Conservation (phyloP, 306 rosid genomes). For the Ormosia semicastrata region DNA sequence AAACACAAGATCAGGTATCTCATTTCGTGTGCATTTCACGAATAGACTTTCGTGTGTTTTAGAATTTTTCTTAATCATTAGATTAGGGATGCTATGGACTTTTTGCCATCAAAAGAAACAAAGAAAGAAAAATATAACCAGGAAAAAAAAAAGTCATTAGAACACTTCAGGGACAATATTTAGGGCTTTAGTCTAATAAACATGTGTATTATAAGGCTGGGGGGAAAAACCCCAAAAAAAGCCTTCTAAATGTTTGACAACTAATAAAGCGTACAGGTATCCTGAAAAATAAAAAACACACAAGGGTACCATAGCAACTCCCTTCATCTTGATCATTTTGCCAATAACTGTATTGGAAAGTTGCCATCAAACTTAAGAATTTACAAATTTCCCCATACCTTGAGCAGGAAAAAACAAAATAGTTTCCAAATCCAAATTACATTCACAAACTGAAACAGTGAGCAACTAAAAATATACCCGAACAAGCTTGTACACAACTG, state of each 20-base stretch:
- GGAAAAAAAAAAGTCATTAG: neutral
- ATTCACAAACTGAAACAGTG: constrained; percentile 9
- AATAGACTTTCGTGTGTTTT: neutral
- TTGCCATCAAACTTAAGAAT: constrained; percentile 9
- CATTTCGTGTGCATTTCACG: neutral
- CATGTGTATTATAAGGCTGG: neutral
- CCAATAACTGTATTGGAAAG: neutral
- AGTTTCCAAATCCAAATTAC: constrained; percentile 1
- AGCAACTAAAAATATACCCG: constrained; percentile 55
- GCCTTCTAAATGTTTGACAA: neutral
- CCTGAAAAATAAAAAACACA: neutral
- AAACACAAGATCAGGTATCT: neutral
- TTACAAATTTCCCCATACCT: neutral
- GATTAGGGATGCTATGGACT: neutral
- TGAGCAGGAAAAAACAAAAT: neutral
- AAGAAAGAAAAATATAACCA: neutral
- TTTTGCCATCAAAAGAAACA: neutral
- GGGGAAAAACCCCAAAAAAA: neutral
- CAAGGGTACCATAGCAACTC: neutral
- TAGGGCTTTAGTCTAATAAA: neutral
- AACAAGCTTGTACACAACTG: constrained; percentile 96
- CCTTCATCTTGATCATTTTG: constrained; percentile 12
- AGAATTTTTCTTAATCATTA: neutral
- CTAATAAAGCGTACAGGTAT: neutral
- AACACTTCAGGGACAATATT: neutral